Evolutionary conservation across 2,329 filamentous ascomycete genomes (phyloP).

Genomic region (Rhexocercosporidium sp.): DNA sequence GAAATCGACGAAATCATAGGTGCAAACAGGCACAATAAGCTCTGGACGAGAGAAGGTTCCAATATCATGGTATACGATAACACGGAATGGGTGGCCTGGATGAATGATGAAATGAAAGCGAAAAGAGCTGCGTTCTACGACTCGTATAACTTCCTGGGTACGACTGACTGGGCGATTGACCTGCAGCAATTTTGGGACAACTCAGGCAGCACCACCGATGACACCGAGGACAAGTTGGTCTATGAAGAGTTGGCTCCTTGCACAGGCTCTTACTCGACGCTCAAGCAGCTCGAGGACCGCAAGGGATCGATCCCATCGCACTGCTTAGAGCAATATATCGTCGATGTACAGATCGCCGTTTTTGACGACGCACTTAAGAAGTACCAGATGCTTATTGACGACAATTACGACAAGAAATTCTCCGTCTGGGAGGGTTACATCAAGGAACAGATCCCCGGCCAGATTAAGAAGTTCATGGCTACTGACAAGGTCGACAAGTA

Average conservation of each 20-base stretch:
- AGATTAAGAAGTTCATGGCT: neutral
- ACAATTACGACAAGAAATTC: neutral
- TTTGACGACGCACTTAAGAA: neutral
- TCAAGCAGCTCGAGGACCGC: neutral
- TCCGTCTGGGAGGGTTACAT: neutral
- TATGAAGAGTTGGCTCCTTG: neutral
- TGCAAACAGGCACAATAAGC: neutral
- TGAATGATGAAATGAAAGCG: neutral
- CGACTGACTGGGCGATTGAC: slow-evolving; percentile 4
- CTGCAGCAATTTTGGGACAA: neutral
- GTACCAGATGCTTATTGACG: neutral
- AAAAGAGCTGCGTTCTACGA: neutral
- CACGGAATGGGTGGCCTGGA: neutral
- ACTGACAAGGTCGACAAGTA: neutral
- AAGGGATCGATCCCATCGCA: neutral
- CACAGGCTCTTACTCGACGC: neutral
- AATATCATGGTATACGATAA: slow-evolving; percentile 5
- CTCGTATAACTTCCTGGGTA: neutral
- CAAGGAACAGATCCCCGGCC: neutral
- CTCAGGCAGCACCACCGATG: neutral
- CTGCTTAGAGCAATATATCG: neutral
- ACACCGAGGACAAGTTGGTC: neutral
- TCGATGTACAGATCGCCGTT: neutral
- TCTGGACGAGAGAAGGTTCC: neutral
- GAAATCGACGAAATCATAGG: slow-evolving; percentile 3